phyloP scores from a whole-genome alignment of 176 grass and related monocot genomes.

The Lolium multiflorum region DNA sequence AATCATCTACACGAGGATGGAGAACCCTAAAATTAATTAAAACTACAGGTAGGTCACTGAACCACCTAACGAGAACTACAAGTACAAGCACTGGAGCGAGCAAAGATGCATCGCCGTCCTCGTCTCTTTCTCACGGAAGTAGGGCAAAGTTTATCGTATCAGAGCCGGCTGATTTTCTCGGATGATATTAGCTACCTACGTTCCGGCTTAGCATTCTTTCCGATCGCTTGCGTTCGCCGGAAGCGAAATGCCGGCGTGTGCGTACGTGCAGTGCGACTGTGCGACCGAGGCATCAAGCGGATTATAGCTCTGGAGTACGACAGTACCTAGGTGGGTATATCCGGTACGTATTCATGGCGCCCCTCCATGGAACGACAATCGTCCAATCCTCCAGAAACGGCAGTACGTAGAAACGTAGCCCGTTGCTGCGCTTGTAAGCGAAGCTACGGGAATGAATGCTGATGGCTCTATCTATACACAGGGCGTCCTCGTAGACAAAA shows the following conservation, averaged over 20 bases:
- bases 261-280: not conserved
- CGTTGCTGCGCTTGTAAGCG: slow-evolving; percentile 62
- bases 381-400: slow-evolving; percentile 33
- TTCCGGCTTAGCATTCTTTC: not conserved
- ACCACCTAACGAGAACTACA: too few species aligned
- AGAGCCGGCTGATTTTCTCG: too few species aligned
- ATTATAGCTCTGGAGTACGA: not conserved
- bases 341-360: slow-evolving; percentile 38
- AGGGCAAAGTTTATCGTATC: too few species aligned
- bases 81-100: too few species aligned
- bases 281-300: not conserved
- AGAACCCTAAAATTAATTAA: too few species aligned
- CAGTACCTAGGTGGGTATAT: not conserved
- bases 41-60: too few species aligned
- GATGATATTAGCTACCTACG: too few species aligned
- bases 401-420: slow-evolving; percentile 51
- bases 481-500: not conserved
- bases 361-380: slow-evolving; percentile 32
- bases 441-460: slow-evolving; percentile 61
- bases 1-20: too few species aligned
- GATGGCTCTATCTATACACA: slow-evolving; percentile 24
- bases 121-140: too few species aligned
- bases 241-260: slow-evolving; percentile 7
- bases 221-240: slow-evolving; percentile 4
- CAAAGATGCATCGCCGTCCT: too few species aligned